phyloP scores from a whole-genome alignment of 2,329 filamentous ascomycete genomes.

The Onygenales sp. region DNA sequence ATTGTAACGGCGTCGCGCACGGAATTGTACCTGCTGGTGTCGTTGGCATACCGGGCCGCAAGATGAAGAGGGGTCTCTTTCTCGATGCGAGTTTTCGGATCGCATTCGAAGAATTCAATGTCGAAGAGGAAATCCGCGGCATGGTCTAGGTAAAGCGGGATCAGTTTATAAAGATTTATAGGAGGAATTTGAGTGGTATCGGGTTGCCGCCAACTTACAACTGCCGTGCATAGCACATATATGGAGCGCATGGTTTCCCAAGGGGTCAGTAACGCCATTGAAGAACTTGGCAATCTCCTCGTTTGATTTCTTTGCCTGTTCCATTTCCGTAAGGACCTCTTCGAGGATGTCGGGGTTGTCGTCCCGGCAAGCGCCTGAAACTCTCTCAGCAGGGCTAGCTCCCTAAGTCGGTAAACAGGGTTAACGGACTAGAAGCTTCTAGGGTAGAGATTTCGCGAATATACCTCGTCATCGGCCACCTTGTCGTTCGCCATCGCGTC shows the following conservation, averaged over 20 bases:
- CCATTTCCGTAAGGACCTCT: constrained; percentile 56
- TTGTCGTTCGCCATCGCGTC: constrained; percentile 4
- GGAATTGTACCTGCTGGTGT: constrained; percentile 25
- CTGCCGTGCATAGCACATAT: constrained; percentile 78
- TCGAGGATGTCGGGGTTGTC: constrained; percentile 82
- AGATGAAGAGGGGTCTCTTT: constrained; percentile 38
- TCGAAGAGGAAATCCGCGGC: constrained; percentile 39
- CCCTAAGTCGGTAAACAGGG: constrained; percentile 45
- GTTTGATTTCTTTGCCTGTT: constrained; percentile 39
- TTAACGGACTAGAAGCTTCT: constrained; percentile 2
- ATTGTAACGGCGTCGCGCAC: constrained; percentile 33
- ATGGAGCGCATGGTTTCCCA: constrained; percentile 85
- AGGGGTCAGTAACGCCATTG: constrained; percentile 73
- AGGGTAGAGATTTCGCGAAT: neutral
- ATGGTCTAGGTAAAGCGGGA: constrained; percentile 26
- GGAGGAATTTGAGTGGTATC: too few relatives aligned
- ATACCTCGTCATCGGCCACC: constrained; percentile 37
- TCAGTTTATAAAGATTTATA: too few relatives aligned
- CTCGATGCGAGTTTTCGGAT: constrained; percentile 37
- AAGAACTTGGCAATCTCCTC: constrained; percentile 65
- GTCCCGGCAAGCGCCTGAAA: constrained; percentile 85
- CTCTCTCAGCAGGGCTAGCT: constrained; percentile 71
- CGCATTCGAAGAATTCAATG: constrained; percentile 40
- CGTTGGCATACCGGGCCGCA: constrained; percentile 37
- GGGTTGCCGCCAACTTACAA: constrained; percentile 47